Base-by-base conservation (phyloP, 2,329 filamentous ascomycete genomes). In the Metarhizium sp. region DNA sequence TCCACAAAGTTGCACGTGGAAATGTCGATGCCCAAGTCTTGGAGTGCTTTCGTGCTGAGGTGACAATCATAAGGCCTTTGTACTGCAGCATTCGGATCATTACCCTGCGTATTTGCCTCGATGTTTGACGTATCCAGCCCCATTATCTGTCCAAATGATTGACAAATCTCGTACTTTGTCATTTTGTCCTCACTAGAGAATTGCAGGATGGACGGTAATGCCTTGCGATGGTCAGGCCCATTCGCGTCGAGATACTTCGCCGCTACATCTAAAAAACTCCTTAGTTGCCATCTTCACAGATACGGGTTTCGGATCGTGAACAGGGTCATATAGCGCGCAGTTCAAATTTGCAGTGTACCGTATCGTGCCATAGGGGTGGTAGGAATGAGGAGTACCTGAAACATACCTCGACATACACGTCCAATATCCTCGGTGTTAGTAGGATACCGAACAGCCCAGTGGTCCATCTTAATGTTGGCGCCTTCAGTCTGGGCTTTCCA, bases 131-230 rank as follows among this genome's bases (percentile, higher is more conserved):
- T 75, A 11, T 87, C 79, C 55, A 95, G 67, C 0, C 86, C 89
- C 78, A 95, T 84, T 57, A 95, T 89, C 57, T 90, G 84, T 4
- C 84, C 87, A 65, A 96, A 85, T 10, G 79, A 73, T 71, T 89
- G 75, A 68, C 88, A 92, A 55, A 96, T 95, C 69, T 92, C 85
- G 69, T 92, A 95, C 74, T 96, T 96, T 50, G 91, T 96, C 76
- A 86, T 88, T 60, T 78, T 81, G 62, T 95, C 88, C 70, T 96
- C 90, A 49, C 89, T 90, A 3, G 87, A 89, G 72, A 95, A 95
- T 54, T 96, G 91, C 18, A 96, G 76, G 47, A 91, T 80, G 32
- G 67, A 73, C 0, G 91, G 91, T 43, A 95, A 72, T 16, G 73
- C 66, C 11, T 74, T 68, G 52, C 76, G 72, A 42, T 79, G 74